Conservation (phyloP, 768 basidiomycete species). For the Podaxis mareebaensis region DNA sequence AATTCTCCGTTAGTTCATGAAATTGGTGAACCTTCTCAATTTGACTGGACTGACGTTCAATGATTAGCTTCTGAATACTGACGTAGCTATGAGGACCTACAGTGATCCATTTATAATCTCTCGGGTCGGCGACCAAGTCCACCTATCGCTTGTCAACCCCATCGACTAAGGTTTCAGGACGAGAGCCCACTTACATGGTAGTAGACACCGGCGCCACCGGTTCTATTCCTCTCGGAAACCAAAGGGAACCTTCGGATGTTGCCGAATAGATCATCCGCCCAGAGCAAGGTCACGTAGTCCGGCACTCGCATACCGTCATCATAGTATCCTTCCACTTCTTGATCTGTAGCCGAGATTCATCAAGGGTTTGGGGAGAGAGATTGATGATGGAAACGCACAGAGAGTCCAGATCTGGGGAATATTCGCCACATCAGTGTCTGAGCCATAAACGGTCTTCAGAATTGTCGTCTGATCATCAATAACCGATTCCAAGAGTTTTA, state of each 20-base stretch:
- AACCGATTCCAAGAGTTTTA: conserved; percentile 52
- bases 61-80: not conserved
- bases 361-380: not conserved
- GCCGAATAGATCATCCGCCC: conserved; percentile 78
- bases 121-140: conserved; percentile 58
- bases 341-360: conserved; percentile 28
- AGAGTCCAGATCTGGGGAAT: conserved; percentile 72
- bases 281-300: conserved; percentile 62
- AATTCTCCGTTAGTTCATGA: too few relatives aligned
- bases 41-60: conserved; percentile 42
- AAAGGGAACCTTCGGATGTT: conserved; percentile 64
- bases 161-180: not conserved
- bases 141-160: conserved; percentile 27
- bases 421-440: conserved; percentile 37
- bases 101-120: conserved; percentile 73
- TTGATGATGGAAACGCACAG: conserved; percentile 32
- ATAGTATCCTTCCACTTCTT: conserved; percentile 68
- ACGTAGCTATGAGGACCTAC: conserved; percentile 28
- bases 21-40: conserved; percentile 41
- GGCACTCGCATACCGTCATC: conserved; percentile 61
- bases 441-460: conserved; percentile 47
- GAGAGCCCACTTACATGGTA: conserved; percentile 47
- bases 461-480: conserved; percentile 61
- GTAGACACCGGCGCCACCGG: conserved; percentile 69
- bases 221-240: conserved; percentile 54